Evolutionary conservation across 495 filamentous ascomycete species (phyloP).

Genomic region (Podospora didyma): DNA sequence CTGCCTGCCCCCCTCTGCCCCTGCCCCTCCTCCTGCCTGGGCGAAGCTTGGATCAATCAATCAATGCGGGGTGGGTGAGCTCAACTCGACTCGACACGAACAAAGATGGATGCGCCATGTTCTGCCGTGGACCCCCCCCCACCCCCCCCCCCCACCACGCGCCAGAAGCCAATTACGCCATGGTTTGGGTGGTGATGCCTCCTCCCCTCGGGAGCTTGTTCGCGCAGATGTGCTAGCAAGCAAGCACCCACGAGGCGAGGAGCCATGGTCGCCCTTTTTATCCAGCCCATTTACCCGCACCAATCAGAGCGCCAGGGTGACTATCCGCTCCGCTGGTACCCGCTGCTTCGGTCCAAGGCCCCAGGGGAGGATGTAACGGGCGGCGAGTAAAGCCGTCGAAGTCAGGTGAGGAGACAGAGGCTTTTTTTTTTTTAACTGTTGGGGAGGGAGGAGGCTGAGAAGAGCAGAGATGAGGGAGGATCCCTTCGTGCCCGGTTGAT

Average conservation of each 20-base stretch:
- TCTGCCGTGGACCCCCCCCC: not conserved
- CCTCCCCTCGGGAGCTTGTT: conserved; percentile 14
- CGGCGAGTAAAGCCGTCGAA: conserved; percentile 8
- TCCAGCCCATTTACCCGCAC: conserved; percentile 32
- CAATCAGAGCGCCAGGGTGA: conserved; percentile 19
- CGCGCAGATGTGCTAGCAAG: not conserved
- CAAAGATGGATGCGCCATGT: too few species aligned
- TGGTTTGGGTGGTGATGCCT: conserved; percentile 14
- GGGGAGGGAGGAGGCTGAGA: not conserved
- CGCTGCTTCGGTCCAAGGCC: conserved; percentile 4
- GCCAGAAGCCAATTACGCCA: conserved; percentile 25
- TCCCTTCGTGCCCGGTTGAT: too few species aligned
- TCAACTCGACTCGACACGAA: too few species aligned
- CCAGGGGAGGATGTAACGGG: not conserved
- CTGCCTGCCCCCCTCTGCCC: too few species aligned
- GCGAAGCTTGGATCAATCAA: not conserved
- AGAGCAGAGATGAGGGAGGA: not conserved
- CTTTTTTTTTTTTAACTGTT: conserved; percentile 10
- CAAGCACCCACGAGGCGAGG: not conserved
- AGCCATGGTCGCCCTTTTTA: conserved; percentile 18
- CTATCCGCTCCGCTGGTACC: not conserved
- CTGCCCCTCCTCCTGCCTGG: too few species aligned
- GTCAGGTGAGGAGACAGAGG: conserved; percentile 33
- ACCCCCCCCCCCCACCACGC: not conserved
- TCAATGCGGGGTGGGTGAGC: not conserved